Evolutionary conservation across 805 yeast species (phyloP), one percentile per base, ranked within the genome.

Genomic region (Candida silvicultrix): DNA sequence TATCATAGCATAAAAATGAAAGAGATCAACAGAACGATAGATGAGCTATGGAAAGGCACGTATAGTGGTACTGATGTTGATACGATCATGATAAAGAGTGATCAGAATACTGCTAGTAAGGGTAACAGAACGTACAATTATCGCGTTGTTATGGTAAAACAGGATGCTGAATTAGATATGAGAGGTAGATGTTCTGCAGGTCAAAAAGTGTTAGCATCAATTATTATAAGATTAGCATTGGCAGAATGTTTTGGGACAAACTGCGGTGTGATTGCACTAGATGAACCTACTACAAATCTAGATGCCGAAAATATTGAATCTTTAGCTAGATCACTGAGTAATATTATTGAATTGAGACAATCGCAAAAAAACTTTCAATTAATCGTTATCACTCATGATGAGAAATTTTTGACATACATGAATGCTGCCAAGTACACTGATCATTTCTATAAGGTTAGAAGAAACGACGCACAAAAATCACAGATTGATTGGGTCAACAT

Each of bases 141-240:
- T 59, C 72, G 97, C 35, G 97, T 94, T 18, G 96, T 90, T 20
- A 94, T 94, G 99, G 81, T 82, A 48, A 94, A 94, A 62, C 88
- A 85, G 57, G 92, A 86, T 48, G 85, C 83, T 1, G 98, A 94
- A 63, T 69, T 94, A 41, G 99, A 94, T 60, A 94, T 94, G 99
- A 77, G 99, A 50, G 99, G 99, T 0, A 70, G 99, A 47, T 94
- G 99, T 63, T 88, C 97, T 2, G 98, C 99, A 0, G 99, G 99
- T 0, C 99, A 94, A 64, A 88, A 89, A 58, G 97, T 94, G 5
- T 66, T 94, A 40, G 97, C 98, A 0, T 84, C 95, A 36, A 90
- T 94, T 41, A 81, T 94, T 29, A 92, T 94, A 46, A 73, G 99
- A 45, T 67, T 94, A 46, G 97, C 97, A 0, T 69, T 94, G 41